A percentile compares a stretch with the other conserved stretches of the same genome.
These are phyloP conservation scores for Solanum hybrid DNA, from an alignment of 305 asterid genomes.

Conservation along the genomic window DNA sequence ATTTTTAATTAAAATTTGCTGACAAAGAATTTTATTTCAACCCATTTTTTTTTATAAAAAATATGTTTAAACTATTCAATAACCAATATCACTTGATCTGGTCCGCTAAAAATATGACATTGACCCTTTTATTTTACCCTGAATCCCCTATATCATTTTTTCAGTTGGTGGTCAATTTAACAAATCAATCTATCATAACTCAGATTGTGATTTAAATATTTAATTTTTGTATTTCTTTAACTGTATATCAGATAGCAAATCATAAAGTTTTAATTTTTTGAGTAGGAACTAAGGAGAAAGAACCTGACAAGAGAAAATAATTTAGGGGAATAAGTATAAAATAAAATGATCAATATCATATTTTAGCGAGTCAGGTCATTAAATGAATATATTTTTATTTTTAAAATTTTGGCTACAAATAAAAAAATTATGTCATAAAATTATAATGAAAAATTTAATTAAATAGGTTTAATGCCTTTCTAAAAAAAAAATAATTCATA, in stretches of 20 bases:
- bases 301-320: not conserved
- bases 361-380: not conserved
- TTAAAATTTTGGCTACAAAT: not conserved
- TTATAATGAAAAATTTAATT: not conserved
- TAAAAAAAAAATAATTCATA: too few species aligned
- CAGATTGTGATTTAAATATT: not conserved
- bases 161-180: not conserved
- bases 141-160: not conserved
- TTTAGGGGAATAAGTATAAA: not conserved
- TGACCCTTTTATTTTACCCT: not conserved
- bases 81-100: too few species aligned
- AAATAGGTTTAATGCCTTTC: not conserved
- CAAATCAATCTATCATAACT: not conserved
- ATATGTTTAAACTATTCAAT: too few species aligned
- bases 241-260: not conserved
- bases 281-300: not conserved
- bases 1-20: too few species aligned
- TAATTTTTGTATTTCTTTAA: not conserved
- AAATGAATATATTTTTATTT: not conserved
- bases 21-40: too few species aligned
- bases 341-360: not conserved
- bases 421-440: not conserved
- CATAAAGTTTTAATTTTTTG: too few species aligned
- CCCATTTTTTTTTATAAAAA: too few species aligned
- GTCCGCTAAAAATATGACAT: too few species aligned